phyloP scores from a whole-genome alignment of 495 filamentous ascomycete species.

The Aspergillus heteromorphus region DNA sequence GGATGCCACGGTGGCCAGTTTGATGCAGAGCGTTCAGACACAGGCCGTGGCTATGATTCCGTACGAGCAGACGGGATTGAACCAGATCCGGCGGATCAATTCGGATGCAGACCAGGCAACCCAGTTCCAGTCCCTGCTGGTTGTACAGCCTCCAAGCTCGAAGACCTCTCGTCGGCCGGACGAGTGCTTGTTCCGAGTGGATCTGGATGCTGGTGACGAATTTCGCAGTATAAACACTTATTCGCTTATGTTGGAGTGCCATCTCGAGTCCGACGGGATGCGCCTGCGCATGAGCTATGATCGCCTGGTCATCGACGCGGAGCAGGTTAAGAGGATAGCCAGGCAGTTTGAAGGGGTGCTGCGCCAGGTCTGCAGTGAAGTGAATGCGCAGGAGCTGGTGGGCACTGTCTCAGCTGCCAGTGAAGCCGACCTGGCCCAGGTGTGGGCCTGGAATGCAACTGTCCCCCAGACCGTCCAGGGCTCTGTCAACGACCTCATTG shows the following conservation, averaged over 20 bases:
- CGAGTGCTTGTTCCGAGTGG: background rate
- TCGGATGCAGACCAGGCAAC: constrained; percentile 46
- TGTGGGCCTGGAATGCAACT: background rate
- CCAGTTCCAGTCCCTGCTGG: constrained; percentile 43
- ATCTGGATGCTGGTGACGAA: background rate
- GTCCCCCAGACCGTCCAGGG: background rate
- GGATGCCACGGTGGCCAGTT: constrained; percentile 14
- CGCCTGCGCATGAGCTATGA: too few relatives aligned
- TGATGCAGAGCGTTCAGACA: constrained; percentile 36
- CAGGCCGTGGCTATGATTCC: constrained; percentile 31
- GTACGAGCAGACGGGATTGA: constrained; percentile 40
- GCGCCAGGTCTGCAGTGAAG: too few relatives aligned
- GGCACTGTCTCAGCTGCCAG: too few relatives aligned
- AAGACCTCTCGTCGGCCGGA: background rate
- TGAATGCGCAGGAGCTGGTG: too few relatives aligned
- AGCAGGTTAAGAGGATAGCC: too few relatives aligned
- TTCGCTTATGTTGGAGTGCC: too few relatives aligned
- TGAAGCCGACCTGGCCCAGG: background rate
- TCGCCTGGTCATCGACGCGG: too few relatives aligned
- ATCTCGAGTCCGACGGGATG: too few relatives aligned
- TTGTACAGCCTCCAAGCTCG: background rate
- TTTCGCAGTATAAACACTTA: background rate
- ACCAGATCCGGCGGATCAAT: constrained; percentile 48
- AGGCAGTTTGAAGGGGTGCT: too few relatives aligned
- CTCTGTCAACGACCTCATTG: constrained; percentile 34